Conservation (phyloP, 2,329 filamentous ascomycete species). For the Zasmidium cellare region DNA sequence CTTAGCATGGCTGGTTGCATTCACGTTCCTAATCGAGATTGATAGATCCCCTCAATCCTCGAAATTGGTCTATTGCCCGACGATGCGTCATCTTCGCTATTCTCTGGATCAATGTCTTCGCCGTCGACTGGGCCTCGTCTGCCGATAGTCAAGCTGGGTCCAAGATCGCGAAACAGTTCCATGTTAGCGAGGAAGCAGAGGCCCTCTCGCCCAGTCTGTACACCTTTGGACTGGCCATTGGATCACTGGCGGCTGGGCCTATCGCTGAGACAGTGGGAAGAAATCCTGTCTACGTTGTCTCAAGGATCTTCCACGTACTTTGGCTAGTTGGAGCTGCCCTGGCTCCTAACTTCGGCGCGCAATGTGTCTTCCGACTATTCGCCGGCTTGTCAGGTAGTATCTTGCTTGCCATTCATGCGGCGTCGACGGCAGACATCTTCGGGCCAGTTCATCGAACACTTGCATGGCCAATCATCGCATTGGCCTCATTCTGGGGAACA, state of each 20-base stretch:
- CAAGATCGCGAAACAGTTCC: conserved; percentile 16
- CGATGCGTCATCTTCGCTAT: conserved; percentile 14
- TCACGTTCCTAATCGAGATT: neutral
- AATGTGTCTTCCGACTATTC: conserved; percentile 28
- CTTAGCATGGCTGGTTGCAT: neutral
- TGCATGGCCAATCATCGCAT: conserved; percentile 25
- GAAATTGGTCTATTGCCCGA: conserved; percentile 12
- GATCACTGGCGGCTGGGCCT: conserved; percentile 40
- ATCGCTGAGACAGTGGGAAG: conserved; percentile 42
- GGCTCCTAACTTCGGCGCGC: conserved; percentile 27
- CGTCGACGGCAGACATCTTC: conserved; percentile 30
- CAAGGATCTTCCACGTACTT: conserved; percentile 18
- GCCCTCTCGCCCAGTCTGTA: conserved; percentile 42
- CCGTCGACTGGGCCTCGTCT: conserved; percentile 22
- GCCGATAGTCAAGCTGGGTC: conserved; percentile 20
- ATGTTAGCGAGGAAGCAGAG: conserved; percentile 26
- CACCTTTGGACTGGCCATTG: conserved; percentile 45
- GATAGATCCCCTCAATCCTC: conserved; percentile 15
- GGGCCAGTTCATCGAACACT: conserved; percentile 24
- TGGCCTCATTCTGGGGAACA: conserved; percentile 21
- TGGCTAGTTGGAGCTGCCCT: conserved; percentile 25
- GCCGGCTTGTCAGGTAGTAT: conserved; percentile 27
- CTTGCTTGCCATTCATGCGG: conserved; percentile 26
- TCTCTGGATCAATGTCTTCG: conserved; percentile 26
- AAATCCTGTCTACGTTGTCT: conserved; percentile 27